These are phyloP conservation scores for Schrenkiella parvula DNA, from an alignment of 345 rosid genomes.

Conservation along the genomic window DNA sequence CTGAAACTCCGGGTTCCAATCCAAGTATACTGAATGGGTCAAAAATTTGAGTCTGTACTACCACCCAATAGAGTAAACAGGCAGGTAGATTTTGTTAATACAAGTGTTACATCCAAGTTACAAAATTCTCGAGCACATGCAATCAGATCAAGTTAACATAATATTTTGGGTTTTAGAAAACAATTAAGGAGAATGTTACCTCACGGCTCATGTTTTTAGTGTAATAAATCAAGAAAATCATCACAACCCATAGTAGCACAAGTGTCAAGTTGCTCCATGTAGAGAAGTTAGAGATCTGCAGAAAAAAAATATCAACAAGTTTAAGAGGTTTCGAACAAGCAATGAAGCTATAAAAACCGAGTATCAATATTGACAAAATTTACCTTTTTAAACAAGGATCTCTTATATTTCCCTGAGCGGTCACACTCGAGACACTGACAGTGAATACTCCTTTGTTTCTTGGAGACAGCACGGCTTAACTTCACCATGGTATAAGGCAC, in stretches of 20 bases:
- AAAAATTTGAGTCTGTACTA: conserved; percentile 69
- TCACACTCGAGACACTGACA: conserved; percentile 82
- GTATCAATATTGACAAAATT: neutral
- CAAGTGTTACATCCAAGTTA: conserved; percentile 5
- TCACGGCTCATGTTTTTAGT: conserved; percentile 81
- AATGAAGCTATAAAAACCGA: neutral
- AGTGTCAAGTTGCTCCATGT: conserved; percentile 88
- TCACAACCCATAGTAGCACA: conserved; percentile 73
- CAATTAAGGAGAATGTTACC: conserved; percentile 40
- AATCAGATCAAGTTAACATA: neutral
- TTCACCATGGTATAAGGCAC: conserved; percentile 82
- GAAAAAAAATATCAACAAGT: conserved; percentile 20
- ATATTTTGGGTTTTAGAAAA: neutral
- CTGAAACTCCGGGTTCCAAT: conserved; percentile 74
- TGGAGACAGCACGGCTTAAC: conserved; percentile 67
- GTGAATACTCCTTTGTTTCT: conserved; percentile 65
- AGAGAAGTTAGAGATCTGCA: conserved; percentile 90
- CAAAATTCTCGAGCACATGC: neutral
- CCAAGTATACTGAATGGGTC: conserved; percentile 91
- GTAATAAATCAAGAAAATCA: conserved; percentile 89
- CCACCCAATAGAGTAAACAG: conserved; percentile 9
- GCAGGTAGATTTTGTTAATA: neutral
- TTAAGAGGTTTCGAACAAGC: neutral
- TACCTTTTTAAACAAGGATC: conserved; percentile 78
- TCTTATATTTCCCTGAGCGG: conserved; percentile 80